These are phyloP conservation scores for Alnus glutinosa DNA, from an alignment of 306 rosid genomes.

Conservation along the genomic window DNA sequence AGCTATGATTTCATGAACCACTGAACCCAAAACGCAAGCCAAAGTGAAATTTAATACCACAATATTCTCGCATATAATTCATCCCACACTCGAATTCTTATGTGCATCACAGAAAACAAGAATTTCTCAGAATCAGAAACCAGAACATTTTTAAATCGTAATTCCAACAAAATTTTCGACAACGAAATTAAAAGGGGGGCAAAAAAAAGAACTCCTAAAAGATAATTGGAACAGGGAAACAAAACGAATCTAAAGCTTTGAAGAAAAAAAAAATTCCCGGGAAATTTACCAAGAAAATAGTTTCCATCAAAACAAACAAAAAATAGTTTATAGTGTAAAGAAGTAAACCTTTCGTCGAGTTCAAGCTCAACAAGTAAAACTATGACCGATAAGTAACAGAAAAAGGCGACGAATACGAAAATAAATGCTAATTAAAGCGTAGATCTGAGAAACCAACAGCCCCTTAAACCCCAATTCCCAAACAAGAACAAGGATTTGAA, in stretches of 20 bases:
- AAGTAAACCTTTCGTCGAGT: neutral
- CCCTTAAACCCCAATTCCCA: neutral
- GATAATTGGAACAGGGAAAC: neutral
- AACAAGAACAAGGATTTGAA: neutral
- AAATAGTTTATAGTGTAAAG: neutral
- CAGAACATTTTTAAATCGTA: neutral
- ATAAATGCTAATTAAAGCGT: neutral
- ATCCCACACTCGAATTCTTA: neutral
- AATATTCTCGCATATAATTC: neutral
- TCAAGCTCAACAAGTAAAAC: neutral
- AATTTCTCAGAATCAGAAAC: neutral
- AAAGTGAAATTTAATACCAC: neutral
- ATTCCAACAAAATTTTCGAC: neutral
- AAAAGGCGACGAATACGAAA: neutral
- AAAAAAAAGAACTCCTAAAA: neutral
- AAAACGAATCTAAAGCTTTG: neutral
- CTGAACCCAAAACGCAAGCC: neutral
- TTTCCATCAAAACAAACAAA: neutral
- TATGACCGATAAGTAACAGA: neutral
- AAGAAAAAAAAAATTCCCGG: neutral
- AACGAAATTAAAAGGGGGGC: neutral
- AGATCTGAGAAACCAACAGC: conserved; percentile 10
- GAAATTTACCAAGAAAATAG: neutral
- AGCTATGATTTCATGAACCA: neutral
- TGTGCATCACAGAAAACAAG: neutral